Evolutionary conservation across 2,329 filamentous ascomycete species (phyloP).

Genomic region (Scortechinia acanthostroma): DNA sequence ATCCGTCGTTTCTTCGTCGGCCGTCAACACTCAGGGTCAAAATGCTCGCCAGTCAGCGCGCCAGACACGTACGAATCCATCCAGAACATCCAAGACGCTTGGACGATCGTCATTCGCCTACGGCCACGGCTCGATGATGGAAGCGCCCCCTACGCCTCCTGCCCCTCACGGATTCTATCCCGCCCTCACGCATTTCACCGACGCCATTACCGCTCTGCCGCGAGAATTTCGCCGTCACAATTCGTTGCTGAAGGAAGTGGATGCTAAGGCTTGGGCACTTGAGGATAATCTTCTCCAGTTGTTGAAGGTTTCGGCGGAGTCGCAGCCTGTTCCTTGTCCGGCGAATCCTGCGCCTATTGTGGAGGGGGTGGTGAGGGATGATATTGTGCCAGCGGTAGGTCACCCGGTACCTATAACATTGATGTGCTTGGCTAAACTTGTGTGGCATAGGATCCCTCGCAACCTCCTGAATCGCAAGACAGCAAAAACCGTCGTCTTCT

Average conservation of each 20-base stretch:
- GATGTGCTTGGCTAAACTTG: neutral
- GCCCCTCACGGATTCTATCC: constrained; percentile 44
- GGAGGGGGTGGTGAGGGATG: constrained; percentile 19
- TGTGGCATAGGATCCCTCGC: neutral
- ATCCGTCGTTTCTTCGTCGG: neutral
- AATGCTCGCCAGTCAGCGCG: constrained; percentile 15
- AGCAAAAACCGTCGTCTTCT: constrained; percentile 27
- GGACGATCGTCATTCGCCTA: constrained; percentile 24
- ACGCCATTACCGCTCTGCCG: constrained; percentile 54
- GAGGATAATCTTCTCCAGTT: constrained; percentile 47
- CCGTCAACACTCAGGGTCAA: neutral
- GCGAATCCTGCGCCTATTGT: constrained; percentile 22
- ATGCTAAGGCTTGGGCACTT: constrained; percentile 56
- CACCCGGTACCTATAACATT: too few relatives aligned
- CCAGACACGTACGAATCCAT: constrained; percentile 37
- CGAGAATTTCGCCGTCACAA: constrained; percentile 59
- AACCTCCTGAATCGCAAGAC: neutral
- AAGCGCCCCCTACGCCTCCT: constrained; percentile 17
- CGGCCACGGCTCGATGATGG: constrained; percentile 11
- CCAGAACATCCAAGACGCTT: constrained; percentile 33
- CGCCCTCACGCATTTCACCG: constrained; percentile 58
- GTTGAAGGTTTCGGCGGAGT: constrained; percentile 25
- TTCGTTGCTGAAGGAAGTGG: constrained; percentile 60
- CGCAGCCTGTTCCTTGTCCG: constrained; percentile 19
- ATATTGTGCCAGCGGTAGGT: constrained; percentile 17